Conservation (phyloP, 2,329 filamentous ascomycete genomes). For the Zymoseptoria crescenta region DNA sequence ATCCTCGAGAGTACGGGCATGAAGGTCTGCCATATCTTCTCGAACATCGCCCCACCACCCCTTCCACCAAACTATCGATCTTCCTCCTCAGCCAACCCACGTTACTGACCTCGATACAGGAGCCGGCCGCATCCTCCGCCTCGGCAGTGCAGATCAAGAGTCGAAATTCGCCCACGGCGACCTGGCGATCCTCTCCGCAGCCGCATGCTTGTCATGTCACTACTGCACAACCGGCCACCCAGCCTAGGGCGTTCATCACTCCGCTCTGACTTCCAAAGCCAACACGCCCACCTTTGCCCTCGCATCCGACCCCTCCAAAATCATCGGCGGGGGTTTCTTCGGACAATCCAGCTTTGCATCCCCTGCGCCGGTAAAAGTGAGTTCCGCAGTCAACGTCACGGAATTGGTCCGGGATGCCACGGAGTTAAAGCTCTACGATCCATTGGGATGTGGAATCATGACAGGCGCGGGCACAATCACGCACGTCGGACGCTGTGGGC, state of each 20-base stretch:
- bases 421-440: slow-evolving; percentile 30
- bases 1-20: slow-evolving; percentile 21
- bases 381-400: slow-evolving; percentile 24
- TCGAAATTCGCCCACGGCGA: slow-evolving; percentile 28
- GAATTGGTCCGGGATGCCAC: slow-evolving; percentile 14
- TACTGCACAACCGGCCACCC: slow-evolving; percentile 38
- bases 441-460: slow-evolving; percentile 38
- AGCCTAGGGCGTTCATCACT: slow-evolving; percentile 40
- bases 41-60: background rate
- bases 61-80: background rate
- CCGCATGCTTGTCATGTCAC: slow-evolving; percentile 37
- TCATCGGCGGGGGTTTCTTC: slow-evolving; percentile 29
- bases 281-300: slow-evolving; percentile 18
- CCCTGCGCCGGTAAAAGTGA: slow-evolving; percentile 24
- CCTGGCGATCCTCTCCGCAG: slow-evolving; percentile 38
- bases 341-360: slow-evolving; percentile 33
- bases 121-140: slow-evolving; percentile 15
- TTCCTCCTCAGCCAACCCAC: background rate
- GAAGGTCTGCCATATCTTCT: slow-evolving; percentile 18
- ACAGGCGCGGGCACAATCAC: slow-evolving; percentile 39
- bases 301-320: slow-evolving; percentile 9
- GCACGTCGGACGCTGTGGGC: slow-evolving; percentile 28
- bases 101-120: no score
- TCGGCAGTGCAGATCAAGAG: slow-evolving; percentile 9
- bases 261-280: slow-evolving; percentile 24